Evolutionary conservation across 768 basidiomycete species (phyloP).

Genomic region (Hygrophoropsis aurantiaca): DNA sequence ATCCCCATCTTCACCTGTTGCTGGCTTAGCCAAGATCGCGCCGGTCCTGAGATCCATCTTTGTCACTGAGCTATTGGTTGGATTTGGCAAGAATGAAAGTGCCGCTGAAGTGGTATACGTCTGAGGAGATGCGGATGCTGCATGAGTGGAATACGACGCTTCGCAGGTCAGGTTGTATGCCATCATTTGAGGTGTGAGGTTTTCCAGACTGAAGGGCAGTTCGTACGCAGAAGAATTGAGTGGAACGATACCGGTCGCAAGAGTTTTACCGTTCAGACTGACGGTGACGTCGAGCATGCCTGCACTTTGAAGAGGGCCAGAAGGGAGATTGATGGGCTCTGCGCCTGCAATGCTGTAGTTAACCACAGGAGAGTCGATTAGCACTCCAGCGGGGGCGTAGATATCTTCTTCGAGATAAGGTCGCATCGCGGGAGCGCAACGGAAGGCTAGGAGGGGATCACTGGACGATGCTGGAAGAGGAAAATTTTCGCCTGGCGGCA

Average conservation of each 20-base stretch:
- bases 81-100: conserved; percentile 50
- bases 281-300: conserved; percentile 42
- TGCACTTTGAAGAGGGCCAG: conserved; percentile 23
- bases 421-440: conserved; percentile 56
- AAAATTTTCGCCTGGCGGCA: conserved; percentile 51
- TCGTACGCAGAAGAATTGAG: conserved; percentile 50
- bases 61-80: conserved; percentile 47
- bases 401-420: conserved; percentile 60
- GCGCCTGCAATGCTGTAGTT: conserved; percentile 46
- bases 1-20: conserved; percentile 44
- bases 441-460: conserved; percentile 50
- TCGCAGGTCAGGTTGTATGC: conserved; percentile 31
- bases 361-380: conserved; percentile 54
- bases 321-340: conserved; percentile 36
- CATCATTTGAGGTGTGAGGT: conserved; percentile 39
- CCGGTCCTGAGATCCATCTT: conserved; percentile 64
- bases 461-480: conserved; percentile 35
- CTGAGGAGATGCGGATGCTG: conserved; percentile 21
- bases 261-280: conserved; percentile 39
- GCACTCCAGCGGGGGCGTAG: conserved; percentile 40
- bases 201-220: conserved; percentile 46
- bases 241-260: conserved; percentile 47
- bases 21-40: conserved; percentile 48
- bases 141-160: conserved; percentile 19
- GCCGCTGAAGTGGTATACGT: conserved; percentile 41